These are phyloP conservation scores for Podaxis rugospora DNA, from an alignment of 768 basidiomycete species.

Conservation along the genomic window DNA sequence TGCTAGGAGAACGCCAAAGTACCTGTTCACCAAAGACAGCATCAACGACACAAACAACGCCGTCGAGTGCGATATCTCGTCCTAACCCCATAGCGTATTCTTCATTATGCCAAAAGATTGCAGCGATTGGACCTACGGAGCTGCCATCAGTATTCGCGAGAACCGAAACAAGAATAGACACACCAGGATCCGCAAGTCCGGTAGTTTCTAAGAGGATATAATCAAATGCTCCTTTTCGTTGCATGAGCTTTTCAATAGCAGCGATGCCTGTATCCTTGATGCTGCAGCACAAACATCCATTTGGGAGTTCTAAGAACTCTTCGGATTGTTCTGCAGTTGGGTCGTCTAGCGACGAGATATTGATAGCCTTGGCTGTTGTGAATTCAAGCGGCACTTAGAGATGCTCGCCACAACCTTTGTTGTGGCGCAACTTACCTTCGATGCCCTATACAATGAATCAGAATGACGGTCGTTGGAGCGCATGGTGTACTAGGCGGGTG, in stretches of 20 bases:
- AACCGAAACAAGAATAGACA: constrained; percentile 6
- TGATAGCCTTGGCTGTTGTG: constrained; percentile 74
- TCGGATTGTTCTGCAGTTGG: constrained; percentile 64
- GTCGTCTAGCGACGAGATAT: constrained; percentile 65
- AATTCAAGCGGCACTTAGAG: not conserved
- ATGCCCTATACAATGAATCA: constrained; percentile 58
- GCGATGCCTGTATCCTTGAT: constrained; percentile 92
- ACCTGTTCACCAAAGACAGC: constrained; percentile 69
- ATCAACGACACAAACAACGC: constrained; percentile 91
- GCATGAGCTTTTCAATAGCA: constrained; percentile 91
- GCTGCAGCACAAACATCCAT: constrained; percentile 98
- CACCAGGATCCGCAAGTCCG: constrained; percentile 93
- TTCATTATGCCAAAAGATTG: constrained; percentile 86
- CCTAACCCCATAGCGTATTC: constrained; percentile 69
- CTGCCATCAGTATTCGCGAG: not conserved
- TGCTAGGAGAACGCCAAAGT: not conserved
- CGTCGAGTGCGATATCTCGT: constrained; percentile 73
- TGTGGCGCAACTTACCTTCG: constrained; percentile 56
- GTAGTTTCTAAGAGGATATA: constrained; percentile 96
- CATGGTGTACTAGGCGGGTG: constrained; percentile 10
- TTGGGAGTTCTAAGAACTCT: constrained; percentile 88
- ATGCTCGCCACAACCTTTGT: not conserved
- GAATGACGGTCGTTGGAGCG: constrained; percentile 12
- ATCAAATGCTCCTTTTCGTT: constrained; percentile 83
- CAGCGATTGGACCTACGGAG: constrained; percentile 70